Percentiles rank a stretch among this genome's conserved stretches.
Evolutionary conservation across 805 yeast genomes (phyloP).

Genomic region (Kazachstania viticola): DNA sequence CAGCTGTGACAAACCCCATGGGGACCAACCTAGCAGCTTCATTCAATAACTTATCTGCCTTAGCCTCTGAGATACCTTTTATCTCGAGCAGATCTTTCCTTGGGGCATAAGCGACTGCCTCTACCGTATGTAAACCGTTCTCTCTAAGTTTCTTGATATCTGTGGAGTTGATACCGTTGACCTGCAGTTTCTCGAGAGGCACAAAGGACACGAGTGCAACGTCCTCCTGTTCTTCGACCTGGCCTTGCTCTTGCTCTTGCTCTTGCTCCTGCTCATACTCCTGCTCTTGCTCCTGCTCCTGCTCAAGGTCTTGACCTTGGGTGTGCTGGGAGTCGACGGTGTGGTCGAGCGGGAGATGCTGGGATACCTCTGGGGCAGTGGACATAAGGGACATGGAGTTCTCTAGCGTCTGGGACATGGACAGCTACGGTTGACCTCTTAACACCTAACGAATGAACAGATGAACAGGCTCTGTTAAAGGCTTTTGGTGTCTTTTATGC

Average conservation of each 20-base stretch:
- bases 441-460: too few species aligned
- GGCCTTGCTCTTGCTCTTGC: slow-evolving; percentile 1
- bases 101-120: slow-evolving; percentile 88
- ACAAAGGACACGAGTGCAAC: slow-evolving; percentile 30
- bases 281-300: neutral
- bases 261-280: neutral
- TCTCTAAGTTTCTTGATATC: slow-evolving; percentile 75
- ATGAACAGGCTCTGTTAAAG: too few species aligned
- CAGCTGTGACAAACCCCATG: slow-evolving; percentile 94
- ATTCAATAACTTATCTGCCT: slow-evolving; percentile 72
- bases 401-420: too few species aligned
- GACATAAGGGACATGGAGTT: slow-evolving; percentile 13
- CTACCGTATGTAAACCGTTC: slow-evolving; percentile 81
- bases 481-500: too few species aligned
- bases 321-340: slow-evolving; percentile 3
- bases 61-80: slow-evolving; percentile 91
- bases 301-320: slow-evolving; percentile 4
- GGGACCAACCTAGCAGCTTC: slow-evolving; percentile 86
- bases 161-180: slow-evolving; percentile 72
- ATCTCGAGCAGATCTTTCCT: slow-evolving; percentile 64
- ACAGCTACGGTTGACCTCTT: too few species aligned
- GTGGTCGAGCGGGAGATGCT: slow-evolving; percentile 7
- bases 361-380: slow-evolving; percentile 16
- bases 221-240: slow-evolving; percentile 36
- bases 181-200: slow-evolving; percentile 33